Conservation (phyloP, 225 moss, liverwort and hornwort genomes). For the Climacium dendroides region DNA sequence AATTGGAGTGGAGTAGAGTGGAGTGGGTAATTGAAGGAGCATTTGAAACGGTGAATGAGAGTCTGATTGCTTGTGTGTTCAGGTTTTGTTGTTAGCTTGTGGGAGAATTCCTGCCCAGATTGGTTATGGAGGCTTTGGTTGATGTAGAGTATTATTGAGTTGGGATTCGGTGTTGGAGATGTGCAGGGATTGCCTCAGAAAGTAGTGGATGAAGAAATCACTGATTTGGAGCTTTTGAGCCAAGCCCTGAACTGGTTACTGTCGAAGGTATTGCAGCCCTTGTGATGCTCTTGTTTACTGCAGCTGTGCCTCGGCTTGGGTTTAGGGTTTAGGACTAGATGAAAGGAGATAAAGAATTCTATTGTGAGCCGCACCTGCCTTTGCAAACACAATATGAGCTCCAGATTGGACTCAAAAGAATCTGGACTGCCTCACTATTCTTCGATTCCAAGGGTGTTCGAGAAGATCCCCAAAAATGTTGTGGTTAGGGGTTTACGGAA, state of each 20-base stretch:
- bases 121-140: background rate
- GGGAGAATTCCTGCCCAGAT: background rate
- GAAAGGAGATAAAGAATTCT: too few species aligned
- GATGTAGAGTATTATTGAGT: background rate
- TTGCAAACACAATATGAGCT: background rate
- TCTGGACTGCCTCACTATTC: background rate
- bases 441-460: background rate
- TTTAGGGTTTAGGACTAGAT: background rate
- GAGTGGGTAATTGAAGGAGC: background rate
- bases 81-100: background rate
- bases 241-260: conserved; percentile 69
- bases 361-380: background rate
- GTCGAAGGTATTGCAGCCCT: conserved; percentile 33
- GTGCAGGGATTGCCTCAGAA: conserved; percentile 79
- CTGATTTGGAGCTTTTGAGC: conserved; percentile 27
- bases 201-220: conserved; percentile 57
- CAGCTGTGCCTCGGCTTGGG: background rate
- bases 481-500: background rate
- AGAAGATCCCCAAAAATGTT: background rate
- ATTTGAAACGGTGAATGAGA: background rate
- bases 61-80: background rate
- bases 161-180: background rate
- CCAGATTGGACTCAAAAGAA: background rate
- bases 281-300: background rate
- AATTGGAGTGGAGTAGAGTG: background rate